phyloP scores from a whole-genome alignment of 1,284 basidiomycete species.

The Coniferiporia weirii region DNA sequence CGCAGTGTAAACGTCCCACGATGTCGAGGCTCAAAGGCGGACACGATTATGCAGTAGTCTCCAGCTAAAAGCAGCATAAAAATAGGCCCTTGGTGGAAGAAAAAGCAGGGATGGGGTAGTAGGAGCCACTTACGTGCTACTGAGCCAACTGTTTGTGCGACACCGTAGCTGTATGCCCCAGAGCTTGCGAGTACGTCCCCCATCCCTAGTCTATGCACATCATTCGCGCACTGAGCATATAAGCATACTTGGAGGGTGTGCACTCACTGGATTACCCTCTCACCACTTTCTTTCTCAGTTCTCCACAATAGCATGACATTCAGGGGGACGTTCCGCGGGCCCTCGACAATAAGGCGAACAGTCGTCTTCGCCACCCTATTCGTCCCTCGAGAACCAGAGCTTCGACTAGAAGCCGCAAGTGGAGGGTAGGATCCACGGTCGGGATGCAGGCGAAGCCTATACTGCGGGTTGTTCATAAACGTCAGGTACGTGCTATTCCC shows the following conservation, averaged over 20 bases:
- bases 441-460: conserved; percentile 55
- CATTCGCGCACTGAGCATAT: background rate
- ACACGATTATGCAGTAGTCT: conserved; percentile 77
- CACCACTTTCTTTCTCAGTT: conserved; percentile 36
- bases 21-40: conserved; percentile 74
- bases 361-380: conserved; percentile 33
- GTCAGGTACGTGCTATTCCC: conserved; percentile 77
- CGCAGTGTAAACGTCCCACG: conserved; percentile 60
- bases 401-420: conserved; percentile 10
- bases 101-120: background rate
- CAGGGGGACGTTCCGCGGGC: conserved; percentile 63
- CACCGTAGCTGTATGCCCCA: conserved; percentile 79
- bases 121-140: conserved; percentile 46
- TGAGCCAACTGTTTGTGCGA: conserved; percentile 51
- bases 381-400: background rate
- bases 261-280: conserved; percentile 69
- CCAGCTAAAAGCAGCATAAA: conserved; percentile 47
- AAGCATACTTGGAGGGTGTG: background rate
- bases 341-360: conserved; percentile 50
- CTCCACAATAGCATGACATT: conserved; percentile 78
- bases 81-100: conserved; percentile 1
- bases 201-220: conserved; percentile 41
- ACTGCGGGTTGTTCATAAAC: conserved; percentile 91
- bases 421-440: conserved; percentile 18
- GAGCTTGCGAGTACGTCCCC: conserved; percentile 71